Evolutionary conservation across 371 early-diverging fungal genomes (phyloP).

Genomic region (Mucor lusitanicus): DNA sequence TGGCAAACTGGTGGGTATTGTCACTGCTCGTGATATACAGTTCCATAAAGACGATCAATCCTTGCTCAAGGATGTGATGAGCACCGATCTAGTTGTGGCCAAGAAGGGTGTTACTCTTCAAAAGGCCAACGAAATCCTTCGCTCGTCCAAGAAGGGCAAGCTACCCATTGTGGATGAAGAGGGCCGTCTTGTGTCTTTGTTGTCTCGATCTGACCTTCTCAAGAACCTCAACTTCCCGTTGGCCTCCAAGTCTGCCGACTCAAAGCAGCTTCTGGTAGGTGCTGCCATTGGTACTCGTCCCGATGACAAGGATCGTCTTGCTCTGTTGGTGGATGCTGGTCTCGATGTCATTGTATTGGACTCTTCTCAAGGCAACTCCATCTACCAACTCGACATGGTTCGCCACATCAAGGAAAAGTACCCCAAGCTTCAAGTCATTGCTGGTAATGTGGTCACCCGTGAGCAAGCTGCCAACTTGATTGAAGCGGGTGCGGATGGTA

Average conservation of each 20-base stretch:
- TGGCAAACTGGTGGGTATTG: conserved; percentile 91
- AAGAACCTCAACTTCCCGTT: conserved; percentile 95
- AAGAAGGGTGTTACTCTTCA: conserved; percentile 83
- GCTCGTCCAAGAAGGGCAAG: conserved; percentile 93
- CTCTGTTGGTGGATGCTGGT: conserved; percentile 88
- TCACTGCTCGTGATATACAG: conserved; percentile 94
- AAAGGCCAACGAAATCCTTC: conserved; percentile 89
- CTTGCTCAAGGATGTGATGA: conserved; percentile 80
- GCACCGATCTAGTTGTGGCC: conserved; percentile 85
- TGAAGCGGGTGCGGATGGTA: conserved; percentile 93
- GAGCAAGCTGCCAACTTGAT: conserved; percentile 93
- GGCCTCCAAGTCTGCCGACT: conserved; percentile 78
- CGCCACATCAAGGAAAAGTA: conserved; percentile 85
- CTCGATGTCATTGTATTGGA: conserved; percentile 94
- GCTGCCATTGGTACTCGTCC: conserved; percentile 93
- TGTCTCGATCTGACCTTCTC: conserved; percentile 92
- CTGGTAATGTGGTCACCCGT: conserved; percentile 95
- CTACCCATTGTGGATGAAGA: conserved; percentile 88
- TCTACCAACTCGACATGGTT: conserved; percentile 95
- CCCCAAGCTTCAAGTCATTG: conserved; percentile 83
- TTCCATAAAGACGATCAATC: conserved; percentile 72
- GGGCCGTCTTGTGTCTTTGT: conserved; percentile 83
- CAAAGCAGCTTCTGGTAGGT: conserved; percentile 90
- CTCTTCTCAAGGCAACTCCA: conserved; percentile 94
- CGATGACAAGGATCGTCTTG: conserved; percentile 84